Base-by-base conservation (phyloP, 148 eudicot species). In the Diospyros lotus region DNA sequence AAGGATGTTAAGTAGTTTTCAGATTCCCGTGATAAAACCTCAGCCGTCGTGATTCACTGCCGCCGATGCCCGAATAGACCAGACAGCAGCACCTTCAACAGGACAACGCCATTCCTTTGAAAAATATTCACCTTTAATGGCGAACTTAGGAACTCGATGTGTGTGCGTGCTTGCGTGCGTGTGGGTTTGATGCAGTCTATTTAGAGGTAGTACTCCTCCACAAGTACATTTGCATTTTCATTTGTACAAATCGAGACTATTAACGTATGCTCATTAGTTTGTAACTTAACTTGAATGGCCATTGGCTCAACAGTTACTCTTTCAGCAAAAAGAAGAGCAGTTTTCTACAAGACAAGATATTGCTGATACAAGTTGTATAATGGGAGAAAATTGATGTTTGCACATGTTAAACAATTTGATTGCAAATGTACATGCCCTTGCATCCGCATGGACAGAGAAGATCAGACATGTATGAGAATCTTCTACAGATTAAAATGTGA, bases 401-500 rank as follows among this genome's bases (percentile, higher is more conserved):
- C 42, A 11, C 43, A 55, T 59, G 55, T 1, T 70, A 42, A 9
- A 71, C 5, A 46, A 43, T 17, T 66, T 18, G 18, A 58, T 14
- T 61, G 45, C 15, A 1, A 50, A 46, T 61, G 45, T 38, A 7
- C 56, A 46, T 60, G 58, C 40, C 2, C 17, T 73, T 48, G 66
- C n/a, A 45, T 60, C 56, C 66, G 18, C 18, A 73, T 60, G 53
- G 7, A 59, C 8, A 18, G 1, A 5, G 39, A 18, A 18, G 45
- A 38, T 13, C 15, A 11, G 61, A 11, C 61, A 43, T 42, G 51
- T 46, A 43, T 8, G 58, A 53, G 55, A 18, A 73, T 54, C 73
- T 71, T 65, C 53, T 9, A 12, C 50, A 69, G 62, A 15, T 56
- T 51, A 75, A 59, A 42, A 75, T 41, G 42, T 50, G 51, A 40